A percentile compares a stretch with the other conserved stretches of the same genome.
phyloP scores from a whole-genome alignment of 2,329 filamentous ascomycete genomes.

The Pyricularia sp. region DNA sequence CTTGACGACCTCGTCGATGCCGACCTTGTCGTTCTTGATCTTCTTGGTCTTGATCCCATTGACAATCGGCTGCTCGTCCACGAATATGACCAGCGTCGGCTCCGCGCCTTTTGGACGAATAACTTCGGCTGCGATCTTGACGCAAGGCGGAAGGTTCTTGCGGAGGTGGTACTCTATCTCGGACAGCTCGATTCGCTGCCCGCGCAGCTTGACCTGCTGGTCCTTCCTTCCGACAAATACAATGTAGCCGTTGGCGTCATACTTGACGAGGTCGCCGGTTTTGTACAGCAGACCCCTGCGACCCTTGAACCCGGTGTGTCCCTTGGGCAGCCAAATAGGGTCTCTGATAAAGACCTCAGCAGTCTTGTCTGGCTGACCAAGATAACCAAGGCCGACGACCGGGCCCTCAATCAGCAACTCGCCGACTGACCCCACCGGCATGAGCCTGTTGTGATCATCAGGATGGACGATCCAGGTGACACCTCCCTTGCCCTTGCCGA shows the following conservation, averaged over 20 bases:
- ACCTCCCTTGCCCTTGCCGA: conserved; percentile 8
- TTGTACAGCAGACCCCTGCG: conserved; percentile 17
- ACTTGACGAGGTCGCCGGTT: conserved; percentile 29
- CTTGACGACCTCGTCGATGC: background rate
- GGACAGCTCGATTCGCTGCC: conserved; percentile 39
- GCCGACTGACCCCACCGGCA: conserved; percentile 20
- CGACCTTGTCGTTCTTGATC: background rate
- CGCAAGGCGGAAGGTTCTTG: conserved; percentile 11
- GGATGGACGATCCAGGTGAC: conserved; percentile 17
- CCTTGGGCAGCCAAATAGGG: conserved; percentile 2
- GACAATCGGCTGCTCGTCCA: conserved; percentile 8
- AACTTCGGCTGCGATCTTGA: conserved; percentile 18
- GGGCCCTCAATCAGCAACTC: conserved; percentile 32
- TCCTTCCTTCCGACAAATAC: conserved; percentile 40
- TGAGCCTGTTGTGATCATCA: conserved; percentile 15
- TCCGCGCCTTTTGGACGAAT: conserved; percentile 15
- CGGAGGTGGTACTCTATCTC: conserved; percentile 10
- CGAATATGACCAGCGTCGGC: conserved; percentile 11
- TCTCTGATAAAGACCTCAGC: conserved; percentile 5
- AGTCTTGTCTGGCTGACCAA: conserved; percentile 2
- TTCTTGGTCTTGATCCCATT: conserved; percentile 1
- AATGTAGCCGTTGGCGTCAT: conserved; percentile 24
- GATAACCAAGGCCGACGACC: conserved; percentile 38
- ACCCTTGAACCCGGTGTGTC: background rate
- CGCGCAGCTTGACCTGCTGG: conserved; percentile 44